These are phyloP conservation scores for Oryza glaberrima DNA, from an alignment of 176 grass and related monocot species.

Conservation along the genomic window DNA sequence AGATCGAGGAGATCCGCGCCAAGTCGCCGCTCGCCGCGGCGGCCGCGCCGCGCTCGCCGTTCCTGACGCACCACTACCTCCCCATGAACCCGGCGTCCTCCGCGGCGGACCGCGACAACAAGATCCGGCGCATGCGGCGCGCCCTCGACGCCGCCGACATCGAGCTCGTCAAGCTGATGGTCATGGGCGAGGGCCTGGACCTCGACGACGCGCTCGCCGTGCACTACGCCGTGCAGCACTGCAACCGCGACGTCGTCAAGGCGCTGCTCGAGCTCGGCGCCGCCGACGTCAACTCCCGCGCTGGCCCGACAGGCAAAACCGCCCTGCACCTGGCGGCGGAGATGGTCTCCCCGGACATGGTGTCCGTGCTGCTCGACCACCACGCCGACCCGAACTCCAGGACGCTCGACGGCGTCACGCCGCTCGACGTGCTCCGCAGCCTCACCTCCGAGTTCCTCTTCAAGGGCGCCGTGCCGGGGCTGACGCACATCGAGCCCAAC, in stretches of 20 bases:
- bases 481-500: conserved; percentile 95
- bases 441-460: conserved; percentile 99
- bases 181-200: conserved; percentile 79
- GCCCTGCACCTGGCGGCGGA: conserved; percentile 85
- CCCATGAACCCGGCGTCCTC: conserved; percentile 32
- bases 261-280: conserved; percentile 96
- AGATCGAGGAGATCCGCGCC: conserved; percentile 75
- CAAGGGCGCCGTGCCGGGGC: conserved; percentile 89
- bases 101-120: conserved; percentile 46
- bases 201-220: conserved; percentile 94
- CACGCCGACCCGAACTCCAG: conserved; percentile 88
- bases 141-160: conserved; percentile 66
- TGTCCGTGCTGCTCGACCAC: conserved; percentile 97
- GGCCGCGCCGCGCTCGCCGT: conserved; percentile 59
- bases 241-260: conserved; percentile 95
- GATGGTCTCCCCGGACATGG: conserved; percentile 96
- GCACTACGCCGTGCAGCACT: conserved; percentile 92
- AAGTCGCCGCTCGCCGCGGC: conserved; percentile 52
- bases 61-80: conserved; percentile 41
- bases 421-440: conserved; percentile 83
- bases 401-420: conserved; percentile 79
- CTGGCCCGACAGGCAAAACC: conserved; percentile 75
- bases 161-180: conserved; percentile 79
- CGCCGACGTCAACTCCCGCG: conserved; percentile 86
- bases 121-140: conserved; percentile 63